Conservation (phyloP, 139 green algal species). For the Micromonas pusilla region DNA sequence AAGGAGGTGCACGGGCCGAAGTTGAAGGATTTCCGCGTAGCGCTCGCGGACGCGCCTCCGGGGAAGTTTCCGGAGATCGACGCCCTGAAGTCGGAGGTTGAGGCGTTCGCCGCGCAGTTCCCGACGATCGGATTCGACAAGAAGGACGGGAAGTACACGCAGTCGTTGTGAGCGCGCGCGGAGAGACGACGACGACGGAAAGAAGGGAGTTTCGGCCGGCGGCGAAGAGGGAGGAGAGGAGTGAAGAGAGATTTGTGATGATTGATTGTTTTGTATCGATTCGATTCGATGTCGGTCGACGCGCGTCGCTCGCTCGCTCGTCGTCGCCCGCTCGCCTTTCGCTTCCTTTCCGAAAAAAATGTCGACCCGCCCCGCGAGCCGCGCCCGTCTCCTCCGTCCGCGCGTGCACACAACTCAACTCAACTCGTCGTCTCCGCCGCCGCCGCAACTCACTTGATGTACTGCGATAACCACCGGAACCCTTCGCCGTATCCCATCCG, state of each 20-base stretch:
- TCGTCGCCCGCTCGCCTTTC: no score
- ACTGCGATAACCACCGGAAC: constrained; percentile 96
- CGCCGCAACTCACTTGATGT: constrained; percentile 59
- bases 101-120: constrained; percentile 83
- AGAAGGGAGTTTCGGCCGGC: neutral
- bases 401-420: no score
- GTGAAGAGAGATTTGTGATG: no score
- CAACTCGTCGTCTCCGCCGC: neutral
- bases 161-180: constrained; percentile 4
- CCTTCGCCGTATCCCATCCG: constrained; percentile 84
- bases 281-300: neutral
- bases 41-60: constrained; percentile 47
- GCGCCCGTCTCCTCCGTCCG: no score
- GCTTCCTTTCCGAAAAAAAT: neutral
- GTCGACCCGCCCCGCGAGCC: no score
- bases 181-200: neutral
- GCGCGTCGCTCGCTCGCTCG: no score
- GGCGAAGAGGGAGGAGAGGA: no score
- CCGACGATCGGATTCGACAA: constrained; percentile 98
- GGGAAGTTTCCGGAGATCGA: constrained; percentile 35
- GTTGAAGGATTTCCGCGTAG: constrained; percentile 88
- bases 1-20: constrained; percentile 71
- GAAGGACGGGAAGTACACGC: constrained; percentile 59
- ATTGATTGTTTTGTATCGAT: neutral
- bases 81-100: constrained; percentile 59